Base-by-base conservation (phyloP, 371 early-diverging fungal genomes). In the Apophysomyces variabilis region DNA sequence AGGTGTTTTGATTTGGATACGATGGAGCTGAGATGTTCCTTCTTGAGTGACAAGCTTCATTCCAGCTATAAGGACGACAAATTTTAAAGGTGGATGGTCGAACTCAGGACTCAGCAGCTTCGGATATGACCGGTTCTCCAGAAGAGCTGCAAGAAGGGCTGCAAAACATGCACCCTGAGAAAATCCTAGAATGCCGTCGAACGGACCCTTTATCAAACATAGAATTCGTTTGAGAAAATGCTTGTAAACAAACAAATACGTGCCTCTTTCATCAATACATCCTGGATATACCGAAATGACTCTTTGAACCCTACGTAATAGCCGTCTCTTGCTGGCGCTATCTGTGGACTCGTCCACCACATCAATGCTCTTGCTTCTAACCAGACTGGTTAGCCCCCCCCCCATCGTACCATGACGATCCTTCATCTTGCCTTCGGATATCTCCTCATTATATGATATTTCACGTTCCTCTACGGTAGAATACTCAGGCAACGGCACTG, bases 401-500 rank as follows among this genome's bases (percentile, higher is more conserved):
- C 32, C 32, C 1, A 26, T 26, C 32, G 3, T 26, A 26, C 32
- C 32, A 26, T 3, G 32, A 3, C 3, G 32, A 26, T 26, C 32
- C 32, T 50, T n/a, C 11, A 21, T 9, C 21, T 21, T 11, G 21
- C 54, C 54, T 21, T 50, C 54, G 9, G 54, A 50, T 21, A 50
- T 3, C 21, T 50, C 21, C 21, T 50, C 54, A 21, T 50, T 50
- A 21, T 4, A 16, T 7, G 54, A 9, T 9, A 21, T 21, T 9
- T 50, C 54, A 7, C 54, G 54, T 50, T 50, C 54, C 21, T 50
- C 54, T 18, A 50, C 21, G 5, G 54, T 21, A 11, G 54, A 50
- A 21, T 50, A 50, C 9, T 50, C 54, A 9, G 54, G 54, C 9
- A 50, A 21, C 21, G 16, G 21, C 5, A 50, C 54, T 11, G 54